phyloP scores from a whole-genome alignment of 2,329 filamentous ascomycete genomes.

The Aspergillus neotritici region DNA sequence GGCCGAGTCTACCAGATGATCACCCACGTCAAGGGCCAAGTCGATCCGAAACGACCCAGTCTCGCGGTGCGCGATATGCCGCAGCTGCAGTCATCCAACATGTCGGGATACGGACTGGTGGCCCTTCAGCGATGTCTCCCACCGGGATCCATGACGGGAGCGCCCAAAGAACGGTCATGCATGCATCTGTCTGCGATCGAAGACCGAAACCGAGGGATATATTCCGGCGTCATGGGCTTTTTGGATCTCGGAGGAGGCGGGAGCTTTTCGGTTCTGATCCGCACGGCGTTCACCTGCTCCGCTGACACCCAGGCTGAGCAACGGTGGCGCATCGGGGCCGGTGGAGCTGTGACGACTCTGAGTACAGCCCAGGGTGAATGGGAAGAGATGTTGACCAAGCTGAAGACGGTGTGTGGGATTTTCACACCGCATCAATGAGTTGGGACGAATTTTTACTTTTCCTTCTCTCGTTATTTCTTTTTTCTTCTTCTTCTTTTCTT shows the following conservation, averaged over 20 bases:
- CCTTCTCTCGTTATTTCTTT: constrained; percentile 1
- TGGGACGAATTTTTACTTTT: background rate
- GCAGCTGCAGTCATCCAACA: constrained; percentile 27
- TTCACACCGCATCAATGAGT: constrained; percentile 30
- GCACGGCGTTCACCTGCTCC: constrained; percentile 61
- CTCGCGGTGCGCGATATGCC: constrained; percentile 27
- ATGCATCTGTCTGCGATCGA: constrained; percentile 72
- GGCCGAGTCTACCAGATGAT: constrained; percentile 88
- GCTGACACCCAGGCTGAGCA: constrained; percentile 25
- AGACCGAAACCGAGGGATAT: constrained; percentile 60
- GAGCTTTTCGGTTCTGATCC: constrained; percentile 88
- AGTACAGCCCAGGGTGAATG: constrained; percentile 76
- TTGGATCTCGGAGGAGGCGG: constrained; percentile 78
- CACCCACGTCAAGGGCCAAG: constrained; percentile 70
- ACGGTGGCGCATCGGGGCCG: constrained; percentile 77
- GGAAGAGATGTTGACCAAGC: constrained; percentile 83
- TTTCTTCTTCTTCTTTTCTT: constrained; percentile 1
- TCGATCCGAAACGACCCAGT: constrained; percentile 23
- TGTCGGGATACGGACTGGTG: constrained; percentile 55
- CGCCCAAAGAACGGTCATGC: constrained; percentile 88
- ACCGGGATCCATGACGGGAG: constrained; percentile 93
- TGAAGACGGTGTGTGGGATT: constrained; percentile 44
- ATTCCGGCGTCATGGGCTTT: constrained; percentile 86
- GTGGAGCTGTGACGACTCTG: constrained; percentile 80
- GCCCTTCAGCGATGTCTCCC: constrained; percentile 73